Base-by-base conservation (phyloP, 768 basidiomycete genomes). In the Termitomyces sp. region DNA sequence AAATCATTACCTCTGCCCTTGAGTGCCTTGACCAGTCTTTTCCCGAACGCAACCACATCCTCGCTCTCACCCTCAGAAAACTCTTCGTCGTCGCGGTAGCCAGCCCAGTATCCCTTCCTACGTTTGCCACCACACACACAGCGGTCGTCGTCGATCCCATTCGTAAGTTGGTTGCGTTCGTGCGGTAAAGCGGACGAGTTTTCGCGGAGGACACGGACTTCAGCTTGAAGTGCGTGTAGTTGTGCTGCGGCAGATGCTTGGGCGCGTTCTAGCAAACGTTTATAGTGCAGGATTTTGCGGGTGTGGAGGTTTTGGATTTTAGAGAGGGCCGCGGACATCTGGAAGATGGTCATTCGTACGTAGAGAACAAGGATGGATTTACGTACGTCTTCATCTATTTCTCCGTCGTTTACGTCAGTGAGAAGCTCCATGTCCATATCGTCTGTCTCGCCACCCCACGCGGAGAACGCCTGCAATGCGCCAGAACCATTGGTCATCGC, bases 201-300 rank as follows among this genome's bases (percentile, higher is more conserved):
- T 13, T 74, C 71, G 43, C 87, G 83, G 31, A 93, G 74, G 27
- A 90, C 74, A 13, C 83, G 77, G 3, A 92, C 75, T 65, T 94
- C 90, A 2, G 90, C 91, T 70, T 93, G 91, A 1, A 94, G 74
- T 0, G 92, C 91, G 64, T 94, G 91, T 2, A 93, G 74, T 64
- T 94, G 92, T 1, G 90, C 86, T 0, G 91, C 89, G 1, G 87
- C 79, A 9, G 85, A 84, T 2, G 87, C 83, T 63, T 94, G 92
- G 0, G 90, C 80, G 41, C 87, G 86, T 62, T 94, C 91, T 13
- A 94, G 79, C 1, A 94, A 77, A 1, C 91, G 81, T 65, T 87
- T 92, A 71, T 90, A 88, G 57, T 86, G 83, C 16, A 84, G 78
- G 14, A 92, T 79, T 63, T 88, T 89, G 24, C 73, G 71, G 0